Conservation (phyloP, 2,329 filamentous ascomycete genomes). For the Coniochaeta sp. region DNA sequence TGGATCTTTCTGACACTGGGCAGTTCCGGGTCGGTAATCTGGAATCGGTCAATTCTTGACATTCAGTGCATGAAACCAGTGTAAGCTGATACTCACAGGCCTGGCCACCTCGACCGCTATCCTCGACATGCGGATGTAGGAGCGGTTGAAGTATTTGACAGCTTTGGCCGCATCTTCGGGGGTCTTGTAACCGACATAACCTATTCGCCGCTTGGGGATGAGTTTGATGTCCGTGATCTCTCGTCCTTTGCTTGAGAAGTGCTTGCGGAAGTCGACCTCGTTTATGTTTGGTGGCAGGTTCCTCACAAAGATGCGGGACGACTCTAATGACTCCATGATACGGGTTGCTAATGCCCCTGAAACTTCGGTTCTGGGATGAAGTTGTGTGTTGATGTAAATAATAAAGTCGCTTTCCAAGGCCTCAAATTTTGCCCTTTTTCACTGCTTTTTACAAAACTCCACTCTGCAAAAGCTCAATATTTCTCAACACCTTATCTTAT, state of each 20-base stretch:
- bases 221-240: conserved; percentile 88
- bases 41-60: not conserved
- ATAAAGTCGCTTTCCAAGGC: not conserved
- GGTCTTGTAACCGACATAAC: conserved; percentile 89
- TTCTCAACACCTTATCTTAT: conserved; percentile 9
- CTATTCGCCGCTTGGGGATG: conserved; percentile 82
- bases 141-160: conserved; percentile 90
- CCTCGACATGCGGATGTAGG: conserved; percentile 93
- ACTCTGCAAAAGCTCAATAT: not conserved
- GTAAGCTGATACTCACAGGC: conserved; percentile 48
- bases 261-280: conserved; percentile 78
- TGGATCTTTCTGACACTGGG: conserved; percentile 14
- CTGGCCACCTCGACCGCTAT: conserved; percentile 83
- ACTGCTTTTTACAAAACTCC: not conserved
- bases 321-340: conserved; percentile 26
- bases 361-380: not conserved
- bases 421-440: not conserved
- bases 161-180: conserved; percentile 73
- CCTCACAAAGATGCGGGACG: conserved; percentile 72
- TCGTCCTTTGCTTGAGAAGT: conserved; percentile 68
- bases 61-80: conserved; percentile 2
- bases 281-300: conserved; percentile 78
- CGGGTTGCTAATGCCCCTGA: not conserved
- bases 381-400: not conserved
- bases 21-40: conserved; percentile 34